Conservation (phyloP, 441 rosid species). For the Biscutella laevigata region DNA sequence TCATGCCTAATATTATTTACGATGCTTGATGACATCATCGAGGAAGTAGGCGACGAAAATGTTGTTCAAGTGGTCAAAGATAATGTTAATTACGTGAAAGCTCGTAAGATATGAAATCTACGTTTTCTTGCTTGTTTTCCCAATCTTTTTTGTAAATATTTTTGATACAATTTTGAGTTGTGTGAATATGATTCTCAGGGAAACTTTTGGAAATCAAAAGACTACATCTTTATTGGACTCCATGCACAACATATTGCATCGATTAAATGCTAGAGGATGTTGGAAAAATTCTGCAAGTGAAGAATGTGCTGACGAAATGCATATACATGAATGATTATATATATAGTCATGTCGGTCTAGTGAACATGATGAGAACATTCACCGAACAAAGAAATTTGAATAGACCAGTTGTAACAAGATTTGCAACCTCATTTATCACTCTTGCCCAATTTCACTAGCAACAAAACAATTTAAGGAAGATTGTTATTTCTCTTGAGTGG, state of each 20-base stretch:
- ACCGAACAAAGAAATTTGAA: too few relatives aligned
- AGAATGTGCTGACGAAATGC: background rate
- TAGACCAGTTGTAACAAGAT: too few relatives aligned
- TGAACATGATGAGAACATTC: background rate
- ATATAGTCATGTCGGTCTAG: background rate
- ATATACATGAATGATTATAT: background rate
- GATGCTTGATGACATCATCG: background rate
- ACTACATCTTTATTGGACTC: background rate
- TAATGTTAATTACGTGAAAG: background rate
- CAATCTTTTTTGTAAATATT: too few relatives aligned
- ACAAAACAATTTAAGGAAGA: too few relatives aligned
- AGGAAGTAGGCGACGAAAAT: background rate
- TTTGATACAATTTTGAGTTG: too few relatives aligned
- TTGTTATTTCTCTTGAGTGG: too few relatives aligned
- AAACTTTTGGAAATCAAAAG: background rate
- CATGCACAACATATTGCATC: background rate
- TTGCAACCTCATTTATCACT: too few relatives aligned
- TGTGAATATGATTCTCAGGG: too few relatives aligned
- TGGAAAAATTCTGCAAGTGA: background rate
- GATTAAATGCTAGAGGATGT: background rate
- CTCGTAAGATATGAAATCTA: too few relatives aligned
- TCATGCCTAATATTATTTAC: too few relatives aligned
- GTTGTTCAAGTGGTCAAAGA: background rate
- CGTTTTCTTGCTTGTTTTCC: too few relatives aligned
- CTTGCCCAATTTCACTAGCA: too few relatives aligned